These are phyloP conservation scores for Acanthamoeba healyi DNA, from an alignment of 208 protist species.

Conservation along the genomic window DNA sequence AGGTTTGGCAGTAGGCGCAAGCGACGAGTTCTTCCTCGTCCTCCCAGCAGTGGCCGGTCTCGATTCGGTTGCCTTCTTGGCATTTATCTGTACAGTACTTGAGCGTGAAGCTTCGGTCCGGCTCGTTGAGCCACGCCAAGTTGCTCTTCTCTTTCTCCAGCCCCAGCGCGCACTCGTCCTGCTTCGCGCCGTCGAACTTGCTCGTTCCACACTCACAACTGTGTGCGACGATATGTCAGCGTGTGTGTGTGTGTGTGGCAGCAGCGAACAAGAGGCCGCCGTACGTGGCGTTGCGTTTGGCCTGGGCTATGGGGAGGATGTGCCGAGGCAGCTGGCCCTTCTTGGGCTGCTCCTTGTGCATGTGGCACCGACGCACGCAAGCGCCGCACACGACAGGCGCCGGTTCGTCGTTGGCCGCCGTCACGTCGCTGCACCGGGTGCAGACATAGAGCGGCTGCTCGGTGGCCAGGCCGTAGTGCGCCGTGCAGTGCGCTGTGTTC, in stretches of 20 bases:
- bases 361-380: background rate
- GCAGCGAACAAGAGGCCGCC: background rate
- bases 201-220: background rate
- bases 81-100: background rate
- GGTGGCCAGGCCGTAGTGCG: background rate
- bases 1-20: background rate
- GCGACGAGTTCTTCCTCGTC: conserved; percentile 39
- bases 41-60: conserved; percentile 8
- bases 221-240: background rate
- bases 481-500: background rate
- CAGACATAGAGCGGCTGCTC: conserved; percentile 10
- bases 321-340: background rate
- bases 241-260: background rate
- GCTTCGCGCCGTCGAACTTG: conserved; percentile 12
- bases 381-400: background rate
- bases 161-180: background rate
- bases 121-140: background rate
- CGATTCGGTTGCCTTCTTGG: background rate
- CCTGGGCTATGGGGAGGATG: background rate
- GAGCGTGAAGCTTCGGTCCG: background rate
- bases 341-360: conserved; percentile 25
- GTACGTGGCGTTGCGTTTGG: conserved; percentile 14
- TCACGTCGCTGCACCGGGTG: background rate
- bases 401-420: background rate
- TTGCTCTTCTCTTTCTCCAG: background rate